A percentile compares a stretch with the other conserved stretches of the same genome.
These are phyloP conservation scores for Iris pallida DNA, from an alignment of 116 monocot genomes.

Conservation along the genomic window DNA sequence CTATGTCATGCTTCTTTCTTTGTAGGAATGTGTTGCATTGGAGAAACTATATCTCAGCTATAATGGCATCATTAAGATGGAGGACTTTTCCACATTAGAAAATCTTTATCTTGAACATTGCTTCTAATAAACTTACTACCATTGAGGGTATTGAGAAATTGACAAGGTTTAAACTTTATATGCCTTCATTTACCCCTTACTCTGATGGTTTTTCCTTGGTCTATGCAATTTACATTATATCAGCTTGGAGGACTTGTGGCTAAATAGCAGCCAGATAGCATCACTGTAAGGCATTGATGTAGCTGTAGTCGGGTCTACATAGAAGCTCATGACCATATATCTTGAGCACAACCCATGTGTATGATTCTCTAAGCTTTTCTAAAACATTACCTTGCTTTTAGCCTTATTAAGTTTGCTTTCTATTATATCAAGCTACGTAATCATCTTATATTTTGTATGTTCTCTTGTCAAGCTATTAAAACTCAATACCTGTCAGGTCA, in stretches of 20 bases:
- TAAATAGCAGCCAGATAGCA: slow-evolving; percentile 89
- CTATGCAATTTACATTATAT: not conserved
- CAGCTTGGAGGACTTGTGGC: slow-evolving; percentile 94
- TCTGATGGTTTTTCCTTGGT: not conserved
- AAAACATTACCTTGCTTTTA: not conserved
- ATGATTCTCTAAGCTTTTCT: slow-evolving; percentile 20
- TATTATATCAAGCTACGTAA: not conserved
- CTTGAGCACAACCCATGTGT: slow-evolving; percentile 98
- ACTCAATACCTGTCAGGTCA: not conserved
- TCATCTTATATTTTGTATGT: not conserved
- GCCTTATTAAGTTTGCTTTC: slow-evolving; percentile 1
- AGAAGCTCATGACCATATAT: slow-evolving; percentile 83
- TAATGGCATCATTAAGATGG: slow-evolving; percentile 94
- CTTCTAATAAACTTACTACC: slow-evolving; percentile 82
- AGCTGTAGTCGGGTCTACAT: slow-evolving; percentile 70
- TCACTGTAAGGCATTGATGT: slow-evolving; percentile 65
- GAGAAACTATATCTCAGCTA: slow-evolving; percentile 97
- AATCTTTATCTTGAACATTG: slow-evolving; percentile 86
- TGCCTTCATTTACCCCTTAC: not conserved
- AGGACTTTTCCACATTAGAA: slow-evolving; percentile 70
- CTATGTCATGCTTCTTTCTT: slow-evolving; percentile 10
- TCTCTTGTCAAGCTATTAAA: not conserved
- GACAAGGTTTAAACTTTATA: slow-evolving; percentile 29
- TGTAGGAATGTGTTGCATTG: slow-evolving; percentile 77
- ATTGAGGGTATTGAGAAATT: slow-evolving; percentile 75